Base-by-base conservation (phyloP, 2,329 filamentous ascomycete genomes). In the Aureobasidium sp. region DNA sequence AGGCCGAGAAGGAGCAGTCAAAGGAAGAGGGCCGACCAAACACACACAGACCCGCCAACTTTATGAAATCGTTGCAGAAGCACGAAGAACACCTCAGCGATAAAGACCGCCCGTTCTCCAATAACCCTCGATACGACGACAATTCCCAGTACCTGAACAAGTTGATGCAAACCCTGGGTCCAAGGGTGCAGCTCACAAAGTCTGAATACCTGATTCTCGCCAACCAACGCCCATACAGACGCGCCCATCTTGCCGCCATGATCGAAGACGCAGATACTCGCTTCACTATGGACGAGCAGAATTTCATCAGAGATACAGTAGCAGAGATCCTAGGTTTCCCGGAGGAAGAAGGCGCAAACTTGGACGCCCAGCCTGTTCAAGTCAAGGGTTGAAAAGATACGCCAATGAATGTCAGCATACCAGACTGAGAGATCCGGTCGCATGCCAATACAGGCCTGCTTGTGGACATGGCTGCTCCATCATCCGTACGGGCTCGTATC, bases 191-290 rank as follows among this genome's bases (percentile, higher is more conserved):
- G 29, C 61, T 74, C 63, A 73, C 70, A 34, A 70, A 72, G 64
- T 67, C 70, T 44, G 72, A 74, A 62, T 55, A 70, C 49, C 62
- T 74, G 48, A 70, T 72, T 66, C 59, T 74, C 9, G 68, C 69
- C 49, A 74, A 74, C 56, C 67, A 69, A 41, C 70, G 71, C 47
- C 72, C 72, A 39, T 65, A 65, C 57, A 66, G 67, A 25, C 63
- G 70, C 14, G 69, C 72, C 65, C 68, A 71, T 64, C 58, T 74
- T 61, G 66, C 72, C 65, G 70, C 71, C 12, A 73, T 74, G 68
- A 68, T 74, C 36, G 72, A 74, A 64, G 70, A 71, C 60, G 63
- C 66, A 36, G 72, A 73, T 45, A 70, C 70, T 25, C 63, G 72
- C 34, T 74, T 72, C 34, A 68, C 68, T 1, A 61, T 62, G 0